A percentile compares a stretch with the other conserved stretches of the same genome.
Evolutionary conservation across 179 eudicot species (phyloP).

Genomic region (Corrigiola litoralis): DNA sequence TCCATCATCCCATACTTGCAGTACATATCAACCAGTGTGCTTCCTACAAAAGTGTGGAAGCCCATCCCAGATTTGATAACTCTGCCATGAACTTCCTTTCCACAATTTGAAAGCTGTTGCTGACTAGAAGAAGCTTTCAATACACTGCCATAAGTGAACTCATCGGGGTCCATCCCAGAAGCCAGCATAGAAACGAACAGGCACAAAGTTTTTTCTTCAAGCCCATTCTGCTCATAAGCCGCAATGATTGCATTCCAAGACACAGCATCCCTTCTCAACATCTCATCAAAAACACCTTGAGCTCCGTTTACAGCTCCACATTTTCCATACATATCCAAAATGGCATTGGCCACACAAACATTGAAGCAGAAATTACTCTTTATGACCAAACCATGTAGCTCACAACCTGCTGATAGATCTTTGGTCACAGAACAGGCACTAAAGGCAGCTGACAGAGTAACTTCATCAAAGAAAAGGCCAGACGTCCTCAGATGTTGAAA

Average conservation of each 20-base stretch:
- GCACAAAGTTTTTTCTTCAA: conserved; percentile 47
- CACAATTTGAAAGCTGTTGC: conserved; percentile 38
- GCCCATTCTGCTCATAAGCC: conserved; percentile 74
- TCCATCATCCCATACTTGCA: conserved; percentile 71
- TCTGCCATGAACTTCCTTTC: conserved; percentile 58
- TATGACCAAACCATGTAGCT: conserved; percentile 61
- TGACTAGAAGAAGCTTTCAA: conserved; percentile 64
- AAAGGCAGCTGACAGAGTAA: conserved; percentile 70
- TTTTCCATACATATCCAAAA: conserved; percentile 83
- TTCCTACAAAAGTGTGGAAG: conserved; percentile 57
- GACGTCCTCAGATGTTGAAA: conserved; percentile 46
- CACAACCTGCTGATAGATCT: conserved; percentile 44
- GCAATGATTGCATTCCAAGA: conserved; percentile 94
- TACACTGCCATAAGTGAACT: conserved; percentile 91
- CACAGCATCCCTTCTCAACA: conserved; percentile 70
- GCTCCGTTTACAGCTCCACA: conserved; percentile 61
- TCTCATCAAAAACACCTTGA: conserved; percentile 54
- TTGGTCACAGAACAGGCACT: conserved; percentile 65
- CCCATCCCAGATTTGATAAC: conserved; percentile 68
- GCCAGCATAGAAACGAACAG: conserved; percentile 61
- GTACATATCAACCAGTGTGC: conserved; percentile 88
- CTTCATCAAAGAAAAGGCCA: conserved; percentile 65
- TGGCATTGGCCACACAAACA: conserved; percentile 60
- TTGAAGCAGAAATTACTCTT: conserved; percentile 45
- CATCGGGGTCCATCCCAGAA: conserved; percentile 72